Conservation (phyloP, 1,284 basidiomycete species). For the Mrakiaceae sp. region DNA sequence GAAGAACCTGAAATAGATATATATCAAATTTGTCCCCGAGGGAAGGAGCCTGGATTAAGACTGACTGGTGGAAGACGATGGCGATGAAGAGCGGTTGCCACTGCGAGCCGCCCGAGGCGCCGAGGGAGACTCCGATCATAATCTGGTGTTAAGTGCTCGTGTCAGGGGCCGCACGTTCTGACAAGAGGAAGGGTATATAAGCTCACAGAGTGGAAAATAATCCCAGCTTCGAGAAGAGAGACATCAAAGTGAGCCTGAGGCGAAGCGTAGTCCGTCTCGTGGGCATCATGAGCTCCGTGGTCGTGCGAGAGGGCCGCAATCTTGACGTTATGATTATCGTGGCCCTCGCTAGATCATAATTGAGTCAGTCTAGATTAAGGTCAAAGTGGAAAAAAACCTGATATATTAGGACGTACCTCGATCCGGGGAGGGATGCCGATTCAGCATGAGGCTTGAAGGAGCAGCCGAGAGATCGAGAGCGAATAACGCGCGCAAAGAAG, state of each 20-base stretch:
- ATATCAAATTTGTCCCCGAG: constrained; percentile 19
- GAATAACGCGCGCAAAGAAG: constrained; percentile 26
- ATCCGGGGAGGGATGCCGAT: not conserved
- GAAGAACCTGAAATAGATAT: constrained; percentile 18
- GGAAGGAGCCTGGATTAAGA: not conserved
- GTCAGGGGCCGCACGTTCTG: not conserved
- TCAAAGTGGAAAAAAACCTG: constrained; percentile 2
- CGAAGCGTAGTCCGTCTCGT: constrained; percentile 20
- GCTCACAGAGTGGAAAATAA: constrained; percentile 32
- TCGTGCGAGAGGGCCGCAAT: constrained; percentile 14
- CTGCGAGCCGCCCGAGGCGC: constrained; percentile 22
- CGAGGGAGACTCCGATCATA: constrained; percentile 33
- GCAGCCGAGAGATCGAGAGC: constrained; percentile 1
- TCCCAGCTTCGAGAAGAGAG: constrained; percentile 35
- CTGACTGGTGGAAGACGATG: constrained; percentile 28
- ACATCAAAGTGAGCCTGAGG: constrained; percentile 30
- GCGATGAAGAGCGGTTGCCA: constrained; percentile 25
- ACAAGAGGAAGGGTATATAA: not conserved
- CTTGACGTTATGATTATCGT: constrained; percentile 5
- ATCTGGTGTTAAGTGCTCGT: constrained; percentile 7
- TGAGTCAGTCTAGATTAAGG: constrained; percentile 1
- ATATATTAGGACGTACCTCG: not conserved
- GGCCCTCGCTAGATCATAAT: not conserved
- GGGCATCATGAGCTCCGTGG: constrained; percentile 21
- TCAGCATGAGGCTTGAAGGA: not conserved